Evolutionary conservation across 1,284 basidiomycete species (phyloP).

Genomic region (Hemileia vastatrix): DNA sequence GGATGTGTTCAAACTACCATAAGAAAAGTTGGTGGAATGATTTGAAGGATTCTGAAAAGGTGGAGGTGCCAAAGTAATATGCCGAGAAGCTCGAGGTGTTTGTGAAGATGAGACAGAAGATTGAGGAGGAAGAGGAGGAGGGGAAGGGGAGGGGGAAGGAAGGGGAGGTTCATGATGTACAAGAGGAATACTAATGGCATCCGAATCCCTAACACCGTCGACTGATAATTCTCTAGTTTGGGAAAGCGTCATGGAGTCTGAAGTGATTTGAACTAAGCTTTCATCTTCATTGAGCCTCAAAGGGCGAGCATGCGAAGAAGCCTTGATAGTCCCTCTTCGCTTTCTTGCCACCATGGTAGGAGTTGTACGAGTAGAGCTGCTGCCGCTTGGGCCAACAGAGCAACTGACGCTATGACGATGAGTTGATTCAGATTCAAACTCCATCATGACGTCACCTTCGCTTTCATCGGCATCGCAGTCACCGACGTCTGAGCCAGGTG

Average conservation of each 20-base stretch:
- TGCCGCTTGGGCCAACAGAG: constrained; percentile 15
- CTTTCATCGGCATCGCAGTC: constrained; percentile 14
- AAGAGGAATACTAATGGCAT: too few relatives aligned
- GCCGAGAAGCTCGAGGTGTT: not conserved
- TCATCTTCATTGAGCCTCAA: constrained; percentile 15
- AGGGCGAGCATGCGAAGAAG: constrained; percentile 1
- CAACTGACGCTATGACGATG: not conserved
- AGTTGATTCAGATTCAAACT: too few relatives aligned
- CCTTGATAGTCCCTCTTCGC: constrained; percentile 21
- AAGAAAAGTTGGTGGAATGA: too few relatives aligned
- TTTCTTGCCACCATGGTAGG: too few relatives aligned
- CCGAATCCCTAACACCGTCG: too few relatives aligned
- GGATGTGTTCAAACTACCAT: too few relatives aligned
- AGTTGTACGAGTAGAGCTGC: too few relatives aligned
- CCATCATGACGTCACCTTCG: constrained; percentile 21
- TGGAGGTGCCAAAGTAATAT: too few relatives aligned
- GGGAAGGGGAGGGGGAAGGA: not conserved
- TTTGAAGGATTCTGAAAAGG: too few relatives aligned
- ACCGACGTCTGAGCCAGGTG: not conserved
- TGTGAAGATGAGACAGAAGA: not conserved
- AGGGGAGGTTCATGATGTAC: too few relatives aligned
- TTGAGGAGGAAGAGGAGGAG: not conserved
- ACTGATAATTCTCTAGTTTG: too few relatives aligned
- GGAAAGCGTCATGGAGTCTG: too few relatives aligned
- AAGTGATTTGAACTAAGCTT: not conserved